A percentile compares a stretch with the other conserved stretches of the same genome.
phyloP scores from a whole-genome alignment of 192 early-diverging fungal genomes.

The Backusella parvicylindrica region DNA sequence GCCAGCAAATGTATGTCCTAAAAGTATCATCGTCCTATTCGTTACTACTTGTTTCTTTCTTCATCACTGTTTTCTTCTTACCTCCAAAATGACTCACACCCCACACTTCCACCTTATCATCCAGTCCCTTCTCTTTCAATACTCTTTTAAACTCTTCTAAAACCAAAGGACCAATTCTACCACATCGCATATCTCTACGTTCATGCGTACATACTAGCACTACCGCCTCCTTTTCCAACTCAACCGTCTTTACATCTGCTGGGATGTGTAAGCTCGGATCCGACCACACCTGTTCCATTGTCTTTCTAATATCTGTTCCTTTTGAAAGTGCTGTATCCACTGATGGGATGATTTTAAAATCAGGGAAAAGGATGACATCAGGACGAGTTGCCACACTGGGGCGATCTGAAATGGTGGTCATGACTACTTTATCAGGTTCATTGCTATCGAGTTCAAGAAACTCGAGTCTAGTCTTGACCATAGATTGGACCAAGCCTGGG shows the following conservation, averaged over 20 bases:
- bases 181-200: constrained; percentile 62
- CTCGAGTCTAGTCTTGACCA: background rate
- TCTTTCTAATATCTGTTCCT: background rate
- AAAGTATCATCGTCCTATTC: background rate
- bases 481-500: constrained; percentile 6
- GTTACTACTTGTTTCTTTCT: background rate
- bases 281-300: constrained; percentile 14
- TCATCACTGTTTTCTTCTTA: constrained; percentile 16
- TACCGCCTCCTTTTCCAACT: constrained; percentile 17
- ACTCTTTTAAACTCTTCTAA: constrained; percentile 45
- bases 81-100: constrained; percentile 55
- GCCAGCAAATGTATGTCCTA: constrained; percentile 69
- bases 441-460: background rate
- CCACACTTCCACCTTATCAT: constrained; percentile 38
- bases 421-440: background rate
- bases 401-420: constrained; percentile 15
- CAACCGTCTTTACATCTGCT: background rate
- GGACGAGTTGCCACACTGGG: background rate
- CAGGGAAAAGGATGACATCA: constrained; percentile 33
- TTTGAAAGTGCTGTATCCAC: constrained; percentile 1
- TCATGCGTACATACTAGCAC: constrained; percentile 63
- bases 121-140: constrained; percentile 14
- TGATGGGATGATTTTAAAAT: constrained; percentile 12
- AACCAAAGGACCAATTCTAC: constrained; percentile 58
- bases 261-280: background rate